Percentiles rank a stretch among this genome's conserved stretches.
phyloP scores from a whole-genome alignment of 768 basidiomycete species.

The Calocera cornea region DNA sequence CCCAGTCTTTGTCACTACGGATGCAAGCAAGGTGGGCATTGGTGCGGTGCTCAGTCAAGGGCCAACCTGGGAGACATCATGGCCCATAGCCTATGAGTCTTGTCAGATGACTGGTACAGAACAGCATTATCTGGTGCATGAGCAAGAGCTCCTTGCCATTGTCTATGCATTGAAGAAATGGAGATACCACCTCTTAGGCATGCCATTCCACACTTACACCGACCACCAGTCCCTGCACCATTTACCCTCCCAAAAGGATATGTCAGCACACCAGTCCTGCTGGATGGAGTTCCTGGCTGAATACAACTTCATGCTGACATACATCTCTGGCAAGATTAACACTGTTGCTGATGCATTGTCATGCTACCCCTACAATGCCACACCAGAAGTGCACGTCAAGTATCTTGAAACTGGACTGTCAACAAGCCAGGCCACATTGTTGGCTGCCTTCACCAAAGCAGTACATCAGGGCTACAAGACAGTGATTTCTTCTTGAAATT shows the following conservation, averaged over 20 bases:
- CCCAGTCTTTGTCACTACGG: constrained; percentile 25
- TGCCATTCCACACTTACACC: constrained; percentile 22
- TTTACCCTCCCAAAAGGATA: constrained; percentile 23
- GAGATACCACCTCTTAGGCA: constrained; percentile 17
- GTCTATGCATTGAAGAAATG: constrained; percentile 23
- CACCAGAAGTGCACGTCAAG: neutral
- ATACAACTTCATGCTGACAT: constrained; percentile 28
- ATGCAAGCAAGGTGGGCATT: constrained; percentile 22
- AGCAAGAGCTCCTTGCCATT: constrained; percentile 30
- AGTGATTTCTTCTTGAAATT: constrained; percentile 11
- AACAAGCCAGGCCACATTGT: neutral
- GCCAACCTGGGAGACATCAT: constrained; percentile 21
- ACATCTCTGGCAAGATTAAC: constrained; percentile 31
- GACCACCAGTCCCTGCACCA: constrained; percentile 30
- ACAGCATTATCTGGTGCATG: constrained; percentile 28
- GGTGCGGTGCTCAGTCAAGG: constrained; percentile 26
- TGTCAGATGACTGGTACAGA: constrained; percentile 21
- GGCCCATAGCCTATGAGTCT: constrained; percentile 27
- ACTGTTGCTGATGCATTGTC: constrained; percentile 32
- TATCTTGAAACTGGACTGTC: neutral
- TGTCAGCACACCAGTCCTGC: constrained; percentile 25
- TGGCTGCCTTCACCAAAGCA: neutral
- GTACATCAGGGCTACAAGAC: constrained; percentile 9
- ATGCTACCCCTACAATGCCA: constrained; percentile 13
- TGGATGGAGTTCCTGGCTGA: constrained; percentile 31